Conservation (phyloP, 1,139 yeast species). For the Tardiomyces depauwii region DNA sequence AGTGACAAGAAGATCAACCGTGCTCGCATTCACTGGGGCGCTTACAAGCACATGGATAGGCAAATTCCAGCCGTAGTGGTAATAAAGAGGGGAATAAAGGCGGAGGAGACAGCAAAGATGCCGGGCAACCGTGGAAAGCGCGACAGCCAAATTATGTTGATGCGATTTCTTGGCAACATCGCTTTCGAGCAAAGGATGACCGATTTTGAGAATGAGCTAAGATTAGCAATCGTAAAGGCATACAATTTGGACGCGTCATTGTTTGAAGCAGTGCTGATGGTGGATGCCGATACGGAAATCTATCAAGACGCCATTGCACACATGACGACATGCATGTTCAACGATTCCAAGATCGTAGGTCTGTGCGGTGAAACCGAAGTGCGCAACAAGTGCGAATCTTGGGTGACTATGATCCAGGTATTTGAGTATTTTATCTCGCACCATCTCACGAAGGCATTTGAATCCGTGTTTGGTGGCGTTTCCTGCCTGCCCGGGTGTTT, state of each 20-base stretch:
- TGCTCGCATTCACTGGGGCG: slow-evolving; percentile 24
- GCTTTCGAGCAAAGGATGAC: slow-evolving; percentile 24
- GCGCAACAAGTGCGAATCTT: slow-evolving; percentile 22
- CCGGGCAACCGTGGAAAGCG: slow-evolving; percentile 29
- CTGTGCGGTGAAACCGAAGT: slow-evolving; percentile 28
- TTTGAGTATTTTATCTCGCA: slow-evolving; percentile 29
- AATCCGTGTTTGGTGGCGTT: slow-evolving; percentile 27
- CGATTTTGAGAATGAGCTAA: slow-evolving; percentile 25
- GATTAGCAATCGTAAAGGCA: slow-evolving; percentile 20
- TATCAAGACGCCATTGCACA: slow-evolving; percentile 21
- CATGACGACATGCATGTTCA: slow-evolving; percentile 21
- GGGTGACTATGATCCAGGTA: slow-evolving; percentile 29
- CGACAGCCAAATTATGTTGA: slow-evolving; percentile 26
- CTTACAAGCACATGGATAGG: slow-evolving; percentile 16
- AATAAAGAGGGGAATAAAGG: slow-evolving; percentile 21
- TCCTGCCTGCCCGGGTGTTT: slow-evolving; percentile 30
- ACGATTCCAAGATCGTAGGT: slow-evolving; percentile 24
- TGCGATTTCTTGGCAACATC: slow-evolving; percentile 25
- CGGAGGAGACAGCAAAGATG: slow-evolving; percentile 27
- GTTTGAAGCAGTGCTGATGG: slow-evolving; percentile 25
- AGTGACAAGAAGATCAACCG: slow-evolving; percentile 21
- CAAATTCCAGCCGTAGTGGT: slow-evolving; percentile 29
- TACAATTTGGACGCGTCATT: slow-evolving; percentile 21
- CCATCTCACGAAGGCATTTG: slow-evolving; percentile 27
- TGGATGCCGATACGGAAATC: slow-evolving; percentile 28